These are phyloP conservation scores for Raphanus raphanistrum DNA, from an alignment of 345 rosid genomes.

Conservation along the genomic window DNA sequence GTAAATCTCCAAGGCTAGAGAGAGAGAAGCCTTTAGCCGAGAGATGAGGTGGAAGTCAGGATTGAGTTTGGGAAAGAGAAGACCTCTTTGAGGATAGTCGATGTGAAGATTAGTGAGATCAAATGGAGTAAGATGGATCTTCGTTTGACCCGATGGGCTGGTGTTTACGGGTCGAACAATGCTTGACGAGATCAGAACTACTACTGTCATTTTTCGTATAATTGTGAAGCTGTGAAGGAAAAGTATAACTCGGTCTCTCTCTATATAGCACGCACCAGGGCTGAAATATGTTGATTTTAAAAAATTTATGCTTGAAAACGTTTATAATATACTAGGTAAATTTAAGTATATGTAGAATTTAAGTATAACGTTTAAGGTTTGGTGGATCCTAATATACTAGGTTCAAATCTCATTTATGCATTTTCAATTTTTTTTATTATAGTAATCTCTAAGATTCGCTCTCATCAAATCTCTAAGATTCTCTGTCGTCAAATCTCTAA, in stretches of 20 bases:
- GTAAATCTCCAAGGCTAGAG: slow-evolving; percentile 17
- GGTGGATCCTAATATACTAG: too few relatives aligned
- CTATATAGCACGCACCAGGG: not conserved
- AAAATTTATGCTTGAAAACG: too few relatives aligned
- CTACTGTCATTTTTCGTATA: not conserved
- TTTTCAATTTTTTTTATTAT: too few relatives aligned
- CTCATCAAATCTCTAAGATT: too few relatives aligned
- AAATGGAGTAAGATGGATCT: not conserved
- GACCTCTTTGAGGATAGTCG: not conserved
- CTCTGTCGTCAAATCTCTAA: too few relatives aligned
- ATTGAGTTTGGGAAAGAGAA: slow-evolving; percentile 22
- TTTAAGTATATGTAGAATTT: too few relatives aligned
- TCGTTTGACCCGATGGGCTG: not conserved
- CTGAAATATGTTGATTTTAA: too few relatives aligned
- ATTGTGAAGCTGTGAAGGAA: not conserved
- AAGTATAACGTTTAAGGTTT: too few relatives aligned
- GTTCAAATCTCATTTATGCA: too few relatives aligned
- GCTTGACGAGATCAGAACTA: not conserved
- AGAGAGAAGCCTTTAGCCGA: slow-evolving; percentile 12
- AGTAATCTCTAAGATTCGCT: too few relatives aligned
- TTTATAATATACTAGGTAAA: too few relatives aligned
- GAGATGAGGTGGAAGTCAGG: not conserved
- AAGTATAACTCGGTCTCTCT: slow-evolving; percentile 3
- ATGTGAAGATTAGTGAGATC: not conserved
- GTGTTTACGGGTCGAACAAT: not conserved